These are phyloP conservation scores for Theobroma cacao DNA, from an alignment of 345 rosid genomes.

Conservation along the genomic window DNA sequence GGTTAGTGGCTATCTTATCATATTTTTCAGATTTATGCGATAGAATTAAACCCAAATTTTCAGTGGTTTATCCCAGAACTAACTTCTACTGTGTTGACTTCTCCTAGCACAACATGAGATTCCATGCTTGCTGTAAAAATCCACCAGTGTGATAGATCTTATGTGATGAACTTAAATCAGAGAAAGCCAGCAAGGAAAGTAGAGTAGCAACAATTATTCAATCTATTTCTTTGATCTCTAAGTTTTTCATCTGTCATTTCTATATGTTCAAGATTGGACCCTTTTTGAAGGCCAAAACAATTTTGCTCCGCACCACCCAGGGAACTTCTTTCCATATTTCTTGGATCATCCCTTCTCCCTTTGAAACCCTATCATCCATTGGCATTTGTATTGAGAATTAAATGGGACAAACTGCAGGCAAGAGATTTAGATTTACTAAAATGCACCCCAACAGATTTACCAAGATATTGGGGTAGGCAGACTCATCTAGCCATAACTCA, in stretches of 20 bases:
- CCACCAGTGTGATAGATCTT: background rate
- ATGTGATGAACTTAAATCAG: background rate
- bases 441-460: background rate
- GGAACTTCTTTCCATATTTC: background rate
- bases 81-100: background rate
- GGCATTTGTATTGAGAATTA: background rate
- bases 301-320: background rate
- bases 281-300: background rate
- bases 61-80: background rate
- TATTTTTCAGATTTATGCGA: background rate
- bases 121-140: background rate
- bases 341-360: background rate
- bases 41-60: background rate
- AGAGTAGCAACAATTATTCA: background rate
- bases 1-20: background rate
- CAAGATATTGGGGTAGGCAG: background rate
- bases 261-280: background rate
- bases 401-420: background rate
- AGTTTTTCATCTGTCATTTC: background rate
- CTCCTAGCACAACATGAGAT: background rate
- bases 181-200: background rate
- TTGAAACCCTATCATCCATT: background rate
- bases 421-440: background rate
- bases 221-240: background rate
- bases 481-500: background rate